phyloP scores from a whole-genome alignment of 805 yeast species.

The Metschnikowia cerradonensis region DNA sequence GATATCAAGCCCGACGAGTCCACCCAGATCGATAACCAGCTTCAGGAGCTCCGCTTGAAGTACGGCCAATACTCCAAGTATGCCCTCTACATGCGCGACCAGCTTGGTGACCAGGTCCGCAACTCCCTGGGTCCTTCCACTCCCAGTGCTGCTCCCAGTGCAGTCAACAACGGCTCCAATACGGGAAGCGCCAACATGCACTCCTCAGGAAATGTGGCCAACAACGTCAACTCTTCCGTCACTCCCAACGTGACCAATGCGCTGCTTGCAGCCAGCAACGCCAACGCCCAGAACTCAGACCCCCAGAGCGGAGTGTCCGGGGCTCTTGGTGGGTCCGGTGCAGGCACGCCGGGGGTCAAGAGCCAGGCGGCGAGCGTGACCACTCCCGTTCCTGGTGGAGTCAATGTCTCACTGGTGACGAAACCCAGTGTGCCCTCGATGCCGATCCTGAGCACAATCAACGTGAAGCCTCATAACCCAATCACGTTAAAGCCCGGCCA shows the following conservation, averaged over 20 bases:
- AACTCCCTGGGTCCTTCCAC: conserved; percentile 5
- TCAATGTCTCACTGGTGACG: conserved; percentile 38
- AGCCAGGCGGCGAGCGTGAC: conserved; percentile 10
- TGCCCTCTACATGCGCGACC: conserved; percentile 45
- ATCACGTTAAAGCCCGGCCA: conserved; percentile 56
- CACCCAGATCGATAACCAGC: conserved; percentile 44
- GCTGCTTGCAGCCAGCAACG: conserved; percentile 14
- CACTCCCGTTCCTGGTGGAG: conserved; percentile 16
- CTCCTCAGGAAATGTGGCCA: background rate
- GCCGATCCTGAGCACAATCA: conserved; percentile 66
- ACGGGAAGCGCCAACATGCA: background rate
- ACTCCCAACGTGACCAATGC: conserved; percentile 24
- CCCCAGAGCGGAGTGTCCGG: background rate
- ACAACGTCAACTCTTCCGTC: conserved; percentile 8
- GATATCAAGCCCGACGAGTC: conserved; percentile 43
- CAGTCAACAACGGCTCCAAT: conserved; percentile 3
- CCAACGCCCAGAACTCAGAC: conserved; percentile 8
- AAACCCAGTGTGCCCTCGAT: conserved; percentile 60
- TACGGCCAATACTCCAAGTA: conserved; percentile 48
- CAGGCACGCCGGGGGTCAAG: conserved; percentile 6
- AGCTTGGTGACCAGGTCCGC: conserved; percentile 32
- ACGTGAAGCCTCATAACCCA: conserved; percentile 63
- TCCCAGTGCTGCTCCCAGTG: conserved; percentile 7
- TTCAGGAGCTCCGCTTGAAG: conserved; percentile 43
- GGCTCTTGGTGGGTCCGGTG: background rate